A percentile compares a stretch with the other conserved stretches of the same genome.
Evolutionary conservation across 148 eudicot genomes (phyloP).

Genomic region (Agrostemma githago): DNA sequence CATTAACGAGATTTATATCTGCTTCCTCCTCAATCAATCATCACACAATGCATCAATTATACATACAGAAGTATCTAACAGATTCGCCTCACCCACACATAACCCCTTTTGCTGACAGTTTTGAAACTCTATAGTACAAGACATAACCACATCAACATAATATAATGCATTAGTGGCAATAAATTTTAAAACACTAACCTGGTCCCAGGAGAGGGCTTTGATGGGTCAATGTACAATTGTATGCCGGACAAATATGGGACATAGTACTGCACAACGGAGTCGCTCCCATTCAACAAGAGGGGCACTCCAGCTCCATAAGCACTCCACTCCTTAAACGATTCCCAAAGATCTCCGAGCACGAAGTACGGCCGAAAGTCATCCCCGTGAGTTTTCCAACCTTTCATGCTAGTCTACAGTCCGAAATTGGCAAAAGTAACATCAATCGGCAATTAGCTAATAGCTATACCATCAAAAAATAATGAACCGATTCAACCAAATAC

Average conservation of each 20-base stretch:
- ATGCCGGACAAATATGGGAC: conserved; percentile 87
- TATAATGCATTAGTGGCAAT: conserved; percentile 2
- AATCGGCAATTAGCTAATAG: not conserved
- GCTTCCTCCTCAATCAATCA: not conserved
- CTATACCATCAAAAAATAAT: not conserved
- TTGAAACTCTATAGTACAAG: not conserved
- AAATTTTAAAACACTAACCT: conserved; percentile 36
- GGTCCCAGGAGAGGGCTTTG: conserved; percentile 35
- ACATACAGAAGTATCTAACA: not conserved
- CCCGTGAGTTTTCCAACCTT: conserved; percentile 46
- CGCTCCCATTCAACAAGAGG: conserved; percentile 59
- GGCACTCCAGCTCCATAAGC: conserved; percentile 97
- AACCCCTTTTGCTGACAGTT: not conserved
- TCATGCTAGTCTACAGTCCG: conserved; percentile 50
- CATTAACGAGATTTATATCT: not conserved
- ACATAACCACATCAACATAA: not conserved
- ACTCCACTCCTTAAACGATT: conserved; percentile 94
- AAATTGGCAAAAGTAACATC: not conserved
- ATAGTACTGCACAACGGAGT: conserved; percentile 87
- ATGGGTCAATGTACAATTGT: conserved; percentile 71
- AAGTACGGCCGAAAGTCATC: conserved; percentile 57
- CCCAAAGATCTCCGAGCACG: conserved; percentile 91
- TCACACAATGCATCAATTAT: not conserved
- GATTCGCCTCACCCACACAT: not conserved
- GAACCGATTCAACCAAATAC: not conserved